phyloP scores from a whole-genome alignment of 2,329 filamentous ascomycete genomes.

The Aspergillus proliferans region DNA sequence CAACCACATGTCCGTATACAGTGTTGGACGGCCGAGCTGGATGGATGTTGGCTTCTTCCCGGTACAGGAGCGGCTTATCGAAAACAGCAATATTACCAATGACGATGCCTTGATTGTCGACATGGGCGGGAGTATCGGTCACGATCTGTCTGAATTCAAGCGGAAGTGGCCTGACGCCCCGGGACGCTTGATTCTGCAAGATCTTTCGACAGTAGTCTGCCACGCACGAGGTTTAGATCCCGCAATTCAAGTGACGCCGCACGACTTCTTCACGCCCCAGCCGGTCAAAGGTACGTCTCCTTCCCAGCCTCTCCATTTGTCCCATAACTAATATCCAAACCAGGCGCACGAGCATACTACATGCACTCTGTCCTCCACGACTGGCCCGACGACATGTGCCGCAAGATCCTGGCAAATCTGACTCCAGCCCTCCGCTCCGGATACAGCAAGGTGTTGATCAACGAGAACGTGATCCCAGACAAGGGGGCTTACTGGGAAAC shows the following conservation, averaged over 20 bases:
- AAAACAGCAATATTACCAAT: slow-evolving; percentile 1
- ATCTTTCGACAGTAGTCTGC: slow-evolving; percentile 36
- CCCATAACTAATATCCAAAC: neutral
- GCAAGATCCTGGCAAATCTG: slow-evolving; percentile 24
- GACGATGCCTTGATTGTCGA: slow-evolving; percentile 33
- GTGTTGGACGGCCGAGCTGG: slow-evolving; percentile 12
- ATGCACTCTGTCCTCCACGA: slow-evolving; percentile 30
- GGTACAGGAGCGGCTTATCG: slow-evolving; percentile 13
- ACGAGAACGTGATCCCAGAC: slow-evolving; percentile 39
- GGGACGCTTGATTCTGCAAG: slow-evolving; percentile 44
- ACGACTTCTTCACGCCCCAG: slow-evolving; percentile 44
- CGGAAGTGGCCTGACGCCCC: slow-evolving; percentile 30
- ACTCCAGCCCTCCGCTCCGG: slow-evolving; percentile 29
- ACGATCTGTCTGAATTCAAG: slow-evolving; percentile 34
- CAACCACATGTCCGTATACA: slow-evolving; percentile 16
- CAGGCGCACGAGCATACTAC: slow-evolving; percentile 27
- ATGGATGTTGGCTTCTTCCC: slow-evolving; percentile 22
- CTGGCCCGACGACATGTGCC: slow-evolving; percentile 11
- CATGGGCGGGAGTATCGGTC: slow-evolving; percentile 37
- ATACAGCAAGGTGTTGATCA: slow-evolving; percentile 40
- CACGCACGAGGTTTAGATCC: slow-evolving; percentile 9
- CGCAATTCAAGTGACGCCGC: slow-evolving; percentile 24
- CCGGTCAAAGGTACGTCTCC: slow-evolving; percentile 35
- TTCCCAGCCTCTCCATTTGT: neutral
- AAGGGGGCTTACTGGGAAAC: slow-evolving; percentile 22